Evolutionary conservation across 2,329 filamentous ascomycete species (phyloP).

Genomic region (Pseudopithomyces maydicus): DNA sequence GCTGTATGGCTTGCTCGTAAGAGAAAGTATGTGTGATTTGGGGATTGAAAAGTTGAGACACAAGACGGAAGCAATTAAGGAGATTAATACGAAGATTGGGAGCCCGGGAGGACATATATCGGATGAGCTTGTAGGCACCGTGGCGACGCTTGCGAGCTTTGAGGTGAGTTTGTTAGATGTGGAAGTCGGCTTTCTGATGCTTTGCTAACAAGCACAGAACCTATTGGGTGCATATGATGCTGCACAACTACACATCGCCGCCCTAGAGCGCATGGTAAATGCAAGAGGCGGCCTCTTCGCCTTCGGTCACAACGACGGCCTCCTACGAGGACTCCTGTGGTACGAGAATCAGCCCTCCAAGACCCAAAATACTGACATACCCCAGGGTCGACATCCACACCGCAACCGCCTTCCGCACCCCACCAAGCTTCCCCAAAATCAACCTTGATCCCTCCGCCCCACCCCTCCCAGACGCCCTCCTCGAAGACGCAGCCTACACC

Average conservation of each 20-base stretch:
- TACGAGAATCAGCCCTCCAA: constrained; percentile 5
- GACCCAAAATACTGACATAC: not conserved
- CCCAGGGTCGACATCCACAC: constrained; percentile 33
- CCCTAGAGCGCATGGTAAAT: constrained; percentile 29
- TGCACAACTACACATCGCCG: constrained; percentile 24
- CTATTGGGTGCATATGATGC: constrained; percentile 30
- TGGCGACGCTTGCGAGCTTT: constrained; percentile 30
- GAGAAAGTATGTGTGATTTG: constrained; percentile 11
- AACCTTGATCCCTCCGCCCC: constrained; percentile 21
- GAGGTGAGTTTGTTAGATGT: constrained; percentile 23
- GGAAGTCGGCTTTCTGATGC: not conserved
- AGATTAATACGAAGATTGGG: constrained; percentile 27
- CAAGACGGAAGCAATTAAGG: constrained; percentile 31
- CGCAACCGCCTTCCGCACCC: constrained; percentile 23
- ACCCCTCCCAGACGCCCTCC: constrained; percentile 21
- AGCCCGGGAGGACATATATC: constrained; percentile 18
- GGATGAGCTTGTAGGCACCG: constrained; percentile 29
- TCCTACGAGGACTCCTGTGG: constrained; percentile 30
- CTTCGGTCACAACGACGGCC: constrained; percentile 30
- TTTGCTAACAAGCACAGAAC: constrained; percentile 18
- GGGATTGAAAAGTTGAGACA: constrained; percentile 24
- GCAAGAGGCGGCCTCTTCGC: constrained; percentile 26
- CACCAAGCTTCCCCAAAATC: constrained; percentile 24
- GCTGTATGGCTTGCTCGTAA: constrained; percentile 27
- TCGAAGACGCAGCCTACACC: constrained; percentile 25